Conservation (phyloP, 2,329 filamentous ascomycete species). For the Ciborinia camelliae region DNA sequence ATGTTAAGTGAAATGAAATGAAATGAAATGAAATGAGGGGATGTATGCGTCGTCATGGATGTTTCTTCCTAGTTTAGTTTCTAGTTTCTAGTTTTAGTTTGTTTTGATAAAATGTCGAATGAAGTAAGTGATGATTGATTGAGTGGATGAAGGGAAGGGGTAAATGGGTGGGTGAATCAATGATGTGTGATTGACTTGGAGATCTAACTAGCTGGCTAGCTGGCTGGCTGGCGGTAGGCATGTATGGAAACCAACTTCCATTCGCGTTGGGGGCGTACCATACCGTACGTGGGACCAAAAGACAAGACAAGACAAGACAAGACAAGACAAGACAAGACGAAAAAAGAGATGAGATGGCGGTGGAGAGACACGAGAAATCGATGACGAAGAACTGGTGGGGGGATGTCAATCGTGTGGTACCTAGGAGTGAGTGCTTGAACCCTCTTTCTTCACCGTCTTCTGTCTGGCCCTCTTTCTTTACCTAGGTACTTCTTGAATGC, state of each 20-base stretch:
- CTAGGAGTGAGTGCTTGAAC: neutral
- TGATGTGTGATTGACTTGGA: neutral
- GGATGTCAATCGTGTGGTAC: neutral
- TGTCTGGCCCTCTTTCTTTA: too few relatives aligned
- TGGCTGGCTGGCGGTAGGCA: too few relatives aligned
- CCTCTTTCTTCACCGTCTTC: neutral
- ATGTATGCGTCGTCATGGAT: constrained; percentile 5
- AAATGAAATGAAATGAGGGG: constrained; percentile 2
- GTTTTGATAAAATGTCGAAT: too few relatives aligned
- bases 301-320: neutral
- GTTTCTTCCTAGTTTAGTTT: neutral
- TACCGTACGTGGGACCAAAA: neutral
- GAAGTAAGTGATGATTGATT: neutral
- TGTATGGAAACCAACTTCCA: neutral
- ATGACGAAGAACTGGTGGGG: constrained; percentile 6
- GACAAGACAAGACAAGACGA: neutral
- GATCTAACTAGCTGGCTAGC: too few relatives aligned
- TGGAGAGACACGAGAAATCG: neutral
- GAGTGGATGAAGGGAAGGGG: too few relatives aligned
- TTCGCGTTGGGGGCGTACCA: neutral
- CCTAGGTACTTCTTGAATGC: neutral
- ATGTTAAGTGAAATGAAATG: neutral
- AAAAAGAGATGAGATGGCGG: constrained; percentile 1
- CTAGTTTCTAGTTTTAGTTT: too few relatives aligned
- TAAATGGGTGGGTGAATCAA: neutral